Percentiles rank a stretch among this genome's conserved stretches.
Conservation (phyloP, 768 basidiomycete species). For the Leucocoprinus birnbaumii region DNA sequence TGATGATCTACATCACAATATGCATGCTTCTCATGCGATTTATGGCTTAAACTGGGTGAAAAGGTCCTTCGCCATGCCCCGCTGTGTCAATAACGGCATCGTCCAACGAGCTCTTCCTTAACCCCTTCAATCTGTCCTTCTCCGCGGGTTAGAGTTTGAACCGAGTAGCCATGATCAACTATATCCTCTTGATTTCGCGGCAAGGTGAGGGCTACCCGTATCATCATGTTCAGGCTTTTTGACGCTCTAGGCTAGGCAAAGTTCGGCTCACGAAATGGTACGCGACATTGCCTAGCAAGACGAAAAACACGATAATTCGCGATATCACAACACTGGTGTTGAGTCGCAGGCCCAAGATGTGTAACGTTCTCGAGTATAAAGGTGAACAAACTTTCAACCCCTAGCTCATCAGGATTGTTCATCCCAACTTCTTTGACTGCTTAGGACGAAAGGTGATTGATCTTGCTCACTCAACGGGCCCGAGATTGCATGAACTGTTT, state of each 20-base stretch:
- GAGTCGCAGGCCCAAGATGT: slow-evolving; percentile 85
- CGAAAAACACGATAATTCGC: slow-evolving; percentile 89
- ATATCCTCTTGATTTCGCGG: slow-evolving; percentile 89
- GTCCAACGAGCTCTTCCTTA: neutral
- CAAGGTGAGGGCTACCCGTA: slow-evolving; percentile 54
- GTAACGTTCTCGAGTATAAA: slow-evolving; percentile 96
- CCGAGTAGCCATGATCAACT: slow-evolving; percentile 84
- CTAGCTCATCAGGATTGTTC: too few species aligned
- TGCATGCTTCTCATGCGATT: neutral
- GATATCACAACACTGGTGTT: slow-evolving; percentile 94
- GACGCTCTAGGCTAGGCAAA: slow-evolving; percentile 64
- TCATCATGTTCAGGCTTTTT: too few species aligned
- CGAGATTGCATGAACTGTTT: neutral
- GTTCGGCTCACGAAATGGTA: slow-evolving; percentile 97
- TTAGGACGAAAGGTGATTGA: neutral
- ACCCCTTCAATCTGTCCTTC: neutral
- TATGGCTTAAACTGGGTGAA: neutral
- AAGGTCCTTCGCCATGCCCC: neutral
- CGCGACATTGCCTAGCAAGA: slow-evolving; percentile 74
- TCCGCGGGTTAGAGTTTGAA: neutral
- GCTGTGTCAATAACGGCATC: neutral
- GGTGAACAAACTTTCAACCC: slow-evolving; percentile 40
- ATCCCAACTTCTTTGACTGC: too few species aligned
- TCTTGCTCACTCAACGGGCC: neutral
- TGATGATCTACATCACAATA: neutral